phyloP scores from a whole-genome alignment of 2,329 filamentous ascomycete genomes.

The Scorias spongiosa region DNA sequence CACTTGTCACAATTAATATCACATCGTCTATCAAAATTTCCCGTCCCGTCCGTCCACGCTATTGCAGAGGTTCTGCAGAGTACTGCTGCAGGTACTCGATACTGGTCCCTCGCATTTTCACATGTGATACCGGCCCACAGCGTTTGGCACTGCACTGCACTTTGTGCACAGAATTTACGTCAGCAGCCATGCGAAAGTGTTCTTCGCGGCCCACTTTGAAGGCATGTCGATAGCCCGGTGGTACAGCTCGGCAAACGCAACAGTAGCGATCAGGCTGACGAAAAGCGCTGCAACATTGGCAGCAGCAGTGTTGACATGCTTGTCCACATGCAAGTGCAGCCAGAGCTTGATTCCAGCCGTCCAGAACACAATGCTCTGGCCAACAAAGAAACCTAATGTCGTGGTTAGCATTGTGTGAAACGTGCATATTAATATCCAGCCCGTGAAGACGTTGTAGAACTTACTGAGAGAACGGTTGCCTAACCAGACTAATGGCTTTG shows the following conservation, averaged over 20 bases:
- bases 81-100: no score
- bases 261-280: constrained; percentile 6
- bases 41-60: no score
- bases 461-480: constrained; percentile 17
- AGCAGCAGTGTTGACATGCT: constrained; percentile 4
- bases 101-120: no score
- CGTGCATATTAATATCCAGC: background rate
- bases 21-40: no score
- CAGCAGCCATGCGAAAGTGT: constrained; percentile 10
- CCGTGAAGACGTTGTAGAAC: constrained; percentile 1
- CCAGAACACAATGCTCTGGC: constrained; percentile 15
- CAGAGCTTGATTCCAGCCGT: constrained; percentile 16
- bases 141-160: no score
- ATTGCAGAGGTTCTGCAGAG: no score
- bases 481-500: constrained; percentile 10
- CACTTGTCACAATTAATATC: no score
- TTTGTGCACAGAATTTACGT: no score
- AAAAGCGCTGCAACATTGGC: constrained; percentile 14
- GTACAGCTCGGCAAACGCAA: constrained; percentile 11
- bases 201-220: constrained; percentile 10
- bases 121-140: no score
- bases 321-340: constrained; percentile 8
- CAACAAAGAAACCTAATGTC: constrained; percentile 13
- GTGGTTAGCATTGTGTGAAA: constrained; percentile 1
- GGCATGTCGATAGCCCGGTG: constrained; percentile 13